Evolutionary conservation across 257 asterid species (phyloP).

Genomic region (Asclepias syriaca): DNA sequence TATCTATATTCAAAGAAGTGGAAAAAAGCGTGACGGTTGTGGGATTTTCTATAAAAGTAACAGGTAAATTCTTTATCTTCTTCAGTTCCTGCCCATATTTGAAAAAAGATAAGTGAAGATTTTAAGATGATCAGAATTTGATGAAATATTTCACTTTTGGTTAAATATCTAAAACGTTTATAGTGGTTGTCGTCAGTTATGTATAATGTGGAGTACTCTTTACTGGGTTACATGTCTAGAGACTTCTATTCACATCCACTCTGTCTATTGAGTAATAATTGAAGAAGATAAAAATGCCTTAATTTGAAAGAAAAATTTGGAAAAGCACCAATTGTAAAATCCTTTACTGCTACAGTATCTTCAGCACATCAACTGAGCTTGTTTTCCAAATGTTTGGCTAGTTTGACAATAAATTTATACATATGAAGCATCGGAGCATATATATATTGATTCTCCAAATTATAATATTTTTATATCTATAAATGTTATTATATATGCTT

Average conservation of each 20-base stretch:
- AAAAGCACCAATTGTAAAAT: not conserved
- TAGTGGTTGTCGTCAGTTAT: not conserved
- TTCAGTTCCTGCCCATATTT: not conserved
- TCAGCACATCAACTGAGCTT: not conserved
- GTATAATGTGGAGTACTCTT: not conserved
- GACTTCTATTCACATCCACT: not conserved
- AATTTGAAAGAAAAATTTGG: not conserved
- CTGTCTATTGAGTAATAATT: no score
- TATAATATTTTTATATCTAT: not conserved
- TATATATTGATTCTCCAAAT: not conserved
- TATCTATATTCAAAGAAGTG: conserved; percentile 70
- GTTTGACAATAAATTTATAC: not conserved
- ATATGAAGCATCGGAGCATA: no score
- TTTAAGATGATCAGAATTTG: not conserved
- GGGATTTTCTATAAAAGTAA: conserved; percentile 70
- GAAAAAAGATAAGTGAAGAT: not conserved
- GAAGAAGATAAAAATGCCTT: not conserved
- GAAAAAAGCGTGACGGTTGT: conserved; percentile 91
- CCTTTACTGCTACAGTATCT: not conserved
- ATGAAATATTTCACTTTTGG: not conserved
- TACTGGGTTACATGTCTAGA: not conserved
- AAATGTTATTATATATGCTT: not conserved
- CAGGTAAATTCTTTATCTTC: conserved; percentile 33
- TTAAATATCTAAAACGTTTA: not conserved
- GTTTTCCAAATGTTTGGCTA: not conserved